These are phyloP conservation scores for Paramecium pentaurelia DNA, from an alignment of 73 alveolate genomes.

Conservation along the genomic window DNA sequence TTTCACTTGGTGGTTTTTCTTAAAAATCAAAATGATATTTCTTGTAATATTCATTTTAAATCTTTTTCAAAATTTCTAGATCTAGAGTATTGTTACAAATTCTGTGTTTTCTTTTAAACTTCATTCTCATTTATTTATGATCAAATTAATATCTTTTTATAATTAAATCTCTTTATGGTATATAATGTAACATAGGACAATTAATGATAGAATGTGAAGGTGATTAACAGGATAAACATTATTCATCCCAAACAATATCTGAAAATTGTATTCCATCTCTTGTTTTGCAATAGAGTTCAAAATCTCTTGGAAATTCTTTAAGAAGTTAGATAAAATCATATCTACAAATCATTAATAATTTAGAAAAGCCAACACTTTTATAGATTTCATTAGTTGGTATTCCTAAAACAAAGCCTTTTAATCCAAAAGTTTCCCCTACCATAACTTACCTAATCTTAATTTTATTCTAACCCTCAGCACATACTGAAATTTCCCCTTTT, in stretches of 20 bases:
- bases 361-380: constrained; percentile 7
- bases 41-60: neutral
- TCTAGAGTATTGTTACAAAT: neutral
- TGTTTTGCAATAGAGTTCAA: neutral
- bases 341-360: neutral
- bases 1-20: neutral
- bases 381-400: neutral
- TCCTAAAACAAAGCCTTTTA: neutral
- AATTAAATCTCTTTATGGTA: neutral
- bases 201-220: neutral
- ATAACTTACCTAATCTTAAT: neutral
- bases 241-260: neutral
- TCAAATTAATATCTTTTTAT: neutral
- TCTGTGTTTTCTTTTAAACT: neutral
- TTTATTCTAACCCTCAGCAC: neutral
- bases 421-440: constrained; percentile 5
- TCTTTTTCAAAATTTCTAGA: neutral
- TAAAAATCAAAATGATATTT: neutral
- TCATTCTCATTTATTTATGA: neutral
- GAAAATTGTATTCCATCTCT: constrained; percentile 28
- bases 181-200: constrained; percentile 46
- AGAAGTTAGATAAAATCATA: neutral
- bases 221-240: constrained; percentile 8
- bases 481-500: neutral
- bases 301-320: constrained; percentile 21